These are phyloP conservation scores for Claviceps paspali DNA, from an alignment of 2,329 filamentous ascomycete species.

Conservation along the genomic window DNA sequence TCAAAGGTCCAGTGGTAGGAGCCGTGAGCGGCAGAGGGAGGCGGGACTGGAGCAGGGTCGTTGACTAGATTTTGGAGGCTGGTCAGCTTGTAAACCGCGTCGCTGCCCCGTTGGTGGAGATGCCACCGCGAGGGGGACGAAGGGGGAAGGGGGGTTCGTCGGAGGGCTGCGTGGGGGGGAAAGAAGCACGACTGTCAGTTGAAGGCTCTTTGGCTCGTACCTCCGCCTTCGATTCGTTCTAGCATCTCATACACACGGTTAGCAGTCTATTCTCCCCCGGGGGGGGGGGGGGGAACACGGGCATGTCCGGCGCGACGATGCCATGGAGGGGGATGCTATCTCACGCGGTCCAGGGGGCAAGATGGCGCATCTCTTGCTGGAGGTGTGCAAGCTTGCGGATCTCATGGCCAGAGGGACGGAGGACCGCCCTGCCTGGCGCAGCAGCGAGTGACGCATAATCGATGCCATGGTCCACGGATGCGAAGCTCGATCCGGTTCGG, in stretches of 20 bases:
- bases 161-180: too few species aligned
- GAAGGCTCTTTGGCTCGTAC: constrained; percentile 33
- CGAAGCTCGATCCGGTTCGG: neutral
- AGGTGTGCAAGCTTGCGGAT: constrained; percentile 76
- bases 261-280: constrained; percentile 18
- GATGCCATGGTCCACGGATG: constrained; percentile 33
- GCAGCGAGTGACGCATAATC: constrained; percentile 36
- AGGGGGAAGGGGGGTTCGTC: too few species aligned
- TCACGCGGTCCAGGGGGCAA: constrained; percentile 76
- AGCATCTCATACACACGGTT: constrained; percentile 17
- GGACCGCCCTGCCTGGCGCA: constrained; percentile 32
- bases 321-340: constrained; percentile 19
- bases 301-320: too few species aligned
- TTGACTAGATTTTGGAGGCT: constrained; percentile 49
- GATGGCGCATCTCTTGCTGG: constrained; percentile 59
- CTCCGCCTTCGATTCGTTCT: constrained; percentile 63
- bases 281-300: too few species aligned
- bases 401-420: constrained; percentile 26
- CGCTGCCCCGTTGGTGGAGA: neutral
- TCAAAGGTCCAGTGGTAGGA: constrained; percentile 99
- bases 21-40: constrained; percentile 62
- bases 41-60: constrained; percentile 64
- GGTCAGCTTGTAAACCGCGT: constrained; percentile 3
- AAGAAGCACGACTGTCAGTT: neutral
- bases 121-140: neutral